These are phyloP conservation scores for Saxophila tyrrhenica DNA, from an alignment of 495 filamentous ascomycete genomes.

Conservation along the genomic window DNA sequence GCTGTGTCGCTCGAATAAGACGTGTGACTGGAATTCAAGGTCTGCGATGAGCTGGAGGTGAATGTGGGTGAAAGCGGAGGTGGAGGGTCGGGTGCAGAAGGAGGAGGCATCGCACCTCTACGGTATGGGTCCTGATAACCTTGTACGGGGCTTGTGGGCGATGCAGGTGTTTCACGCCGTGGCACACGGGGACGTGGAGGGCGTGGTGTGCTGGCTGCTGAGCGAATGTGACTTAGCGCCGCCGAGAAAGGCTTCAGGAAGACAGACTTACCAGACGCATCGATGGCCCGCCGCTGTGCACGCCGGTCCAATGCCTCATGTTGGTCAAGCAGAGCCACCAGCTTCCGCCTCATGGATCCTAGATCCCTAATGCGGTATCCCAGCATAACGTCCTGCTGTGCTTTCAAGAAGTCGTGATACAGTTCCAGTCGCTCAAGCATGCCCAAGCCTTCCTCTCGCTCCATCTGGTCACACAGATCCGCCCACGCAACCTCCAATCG, in stretches of 20 bases:
- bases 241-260: not conserved
- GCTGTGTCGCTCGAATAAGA: constrained; percentile 21
- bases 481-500: constrained; percentile 43
- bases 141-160: not conserved
- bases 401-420: constrained; percentile 42
- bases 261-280: constrained; percentile 1
- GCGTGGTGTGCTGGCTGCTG: constrained; percentile 4
- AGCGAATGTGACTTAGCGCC: not conserved
- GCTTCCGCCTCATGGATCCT: constrained; percentile 7
- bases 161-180: constrained; percentile 3
- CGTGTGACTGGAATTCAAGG: constrained; percentile 17
- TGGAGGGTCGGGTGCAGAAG: constrained; percentile 21
- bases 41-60: constrained; percentile 16
- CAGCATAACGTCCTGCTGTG: constrained; percentile 37
- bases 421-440: constrained; percentile 42
- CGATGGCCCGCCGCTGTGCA: not conserved
- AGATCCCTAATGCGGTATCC: constrained; percentile 28
- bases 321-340: constrained; percentile 16
- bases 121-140: constrained; percentile 1
- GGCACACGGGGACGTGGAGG: constrained; percentile 2
- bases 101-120: constrained; percentile 6
- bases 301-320: constrained; percentile 1
- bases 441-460: constrained; percentile 38
- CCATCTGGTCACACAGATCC: constrained; percentile 39
- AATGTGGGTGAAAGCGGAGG: constrained; percentile 25